phyloP scores from a whole-genome alignment of 148 eudicot genomes.

The Persicaria maculosa region DNA sequence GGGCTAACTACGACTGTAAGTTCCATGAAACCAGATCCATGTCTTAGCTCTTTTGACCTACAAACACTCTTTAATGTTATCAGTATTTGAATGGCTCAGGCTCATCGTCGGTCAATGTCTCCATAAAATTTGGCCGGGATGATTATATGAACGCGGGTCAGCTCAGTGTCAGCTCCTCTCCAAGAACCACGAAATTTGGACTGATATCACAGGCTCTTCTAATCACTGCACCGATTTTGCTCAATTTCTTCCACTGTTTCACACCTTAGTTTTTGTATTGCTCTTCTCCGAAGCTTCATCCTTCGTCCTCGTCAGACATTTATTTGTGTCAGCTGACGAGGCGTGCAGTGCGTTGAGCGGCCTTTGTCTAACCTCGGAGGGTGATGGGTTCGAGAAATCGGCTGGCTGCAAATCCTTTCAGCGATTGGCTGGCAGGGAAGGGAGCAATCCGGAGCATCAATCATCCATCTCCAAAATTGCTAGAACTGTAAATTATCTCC shows the following conservation, averaged over 20 bases:
- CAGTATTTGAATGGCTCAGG: neutral
- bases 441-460: neutral
- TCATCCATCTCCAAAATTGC: neutral
- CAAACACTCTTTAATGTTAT: neutral
- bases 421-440: neutral
- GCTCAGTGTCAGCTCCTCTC: conserved; percentile 8
- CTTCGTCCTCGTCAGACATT: neutral
- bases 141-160: conserved; percentile 6
- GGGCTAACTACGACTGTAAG: conserved; percentile 10
- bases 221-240: conserved; percentile 2
- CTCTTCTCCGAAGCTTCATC: neutral
- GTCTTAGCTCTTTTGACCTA: neutral
- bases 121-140: conserved; percentile 7
- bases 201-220: neutral
- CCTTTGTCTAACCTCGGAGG: neutral
- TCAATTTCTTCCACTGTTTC: neutral
- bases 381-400: neutral
- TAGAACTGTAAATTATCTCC: conserved; percentile 8
- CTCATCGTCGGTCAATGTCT: conserved; percentile 4
- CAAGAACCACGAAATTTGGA: conserved; percentile 1
- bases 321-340: conserved; percentile 1
- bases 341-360: neutral
- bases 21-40: neutral
- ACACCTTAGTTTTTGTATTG: conserved; percentile 7
- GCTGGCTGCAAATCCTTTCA: neutral